Evolutionary conservation across 2,329 filamentous ascomycete species (phyloP).

Genomic region (Raffaelea ambrosiae): DNA sequence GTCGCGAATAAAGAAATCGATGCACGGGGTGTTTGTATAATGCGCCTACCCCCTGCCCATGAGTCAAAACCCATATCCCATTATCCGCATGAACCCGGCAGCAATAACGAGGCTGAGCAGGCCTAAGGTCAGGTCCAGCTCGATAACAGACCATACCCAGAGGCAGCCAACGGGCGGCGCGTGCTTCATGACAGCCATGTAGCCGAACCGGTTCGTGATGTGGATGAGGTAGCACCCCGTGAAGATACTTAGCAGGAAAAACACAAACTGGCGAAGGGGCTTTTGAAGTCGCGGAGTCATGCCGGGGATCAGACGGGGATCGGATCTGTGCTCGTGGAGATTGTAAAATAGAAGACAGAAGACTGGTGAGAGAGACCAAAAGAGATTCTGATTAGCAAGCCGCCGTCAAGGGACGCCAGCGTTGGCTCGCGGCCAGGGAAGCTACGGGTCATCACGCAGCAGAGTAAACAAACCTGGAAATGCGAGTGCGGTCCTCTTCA

Average conservation of each 20-base stretch:
- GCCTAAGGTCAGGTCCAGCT: conserved; percentile 65
- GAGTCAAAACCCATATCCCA: conserved; percentile 32
- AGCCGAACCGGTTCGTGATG: conserved; percentile 70
- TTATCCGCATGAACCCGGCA: conserved; percentile 35
- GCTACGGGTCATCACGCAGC: too few species aligned
- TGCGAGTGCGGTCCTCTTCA: conserved; percentile 42
- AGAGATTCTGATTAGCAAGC: too few species aligned
- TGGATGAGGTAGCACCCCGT: conserved; percentile 74
- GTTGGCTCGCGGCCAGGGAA: too few species aligned
- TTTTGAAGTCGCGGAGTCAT: conserved; percentile 37
- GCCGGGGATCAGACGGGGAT: conserved; percentile 38
- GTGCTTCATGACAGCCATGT: conserved; percentile 84
- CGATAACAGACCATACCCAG: conserved; percentile 90
- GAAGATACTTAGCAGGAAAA: conserved; percentile 50
- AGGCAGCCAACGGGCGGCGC: conserved; percentile 82
- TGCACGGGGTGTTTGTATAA: too few species aligned
- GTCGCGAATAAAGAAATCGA: too few species aligned
- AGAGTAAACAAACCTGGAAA: conserved; percentile 20
- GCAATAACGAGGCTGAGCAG: conserved; percentile 41
- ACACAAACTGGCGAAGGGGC: conserved; percentile 48
- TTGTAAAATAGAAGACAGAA: conserved; percentile 47
- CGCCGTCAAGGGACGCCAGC: too few species aligned
- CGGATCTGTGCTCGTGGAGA: conserved; percentile 44
- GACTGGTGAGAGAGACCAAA: conserved; percentile 39
- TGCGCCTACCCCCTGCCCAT: too few species aligned